Evolutionary conservation across 1,284 basidiomycete genomes (phyloP).

Genomic region (Phylloboletellus chloephorus): DNA sequence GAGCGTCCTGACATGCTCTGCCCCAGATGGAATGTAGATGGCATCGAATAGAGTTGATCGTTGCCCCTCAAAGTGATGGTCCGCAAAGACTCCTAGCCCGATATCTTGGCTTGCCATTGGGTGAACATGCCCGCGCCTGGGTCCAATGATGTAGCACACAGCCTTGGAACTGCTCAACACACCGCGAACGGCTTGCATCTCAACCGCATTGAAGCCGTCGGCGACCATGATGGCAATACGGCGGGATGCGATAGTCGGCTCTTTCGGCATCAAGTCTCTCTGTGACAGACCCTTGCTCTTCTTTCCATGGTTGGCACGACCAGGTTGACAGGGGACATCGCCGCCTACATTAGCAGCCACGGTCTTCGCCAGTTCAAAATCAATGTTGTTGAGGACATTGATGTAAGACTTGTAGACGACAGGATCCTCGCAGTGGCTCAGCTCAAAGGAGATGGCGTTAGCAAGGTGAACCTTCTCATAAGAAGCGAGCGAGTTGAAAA

Average conservation of each 20-base stretch:
- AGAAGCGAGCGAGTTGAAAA: conserved; percentile 69
- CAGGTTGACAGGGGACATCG: conserved; percentile 44
- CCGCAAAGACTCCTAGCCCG: conserved; percentile 42
- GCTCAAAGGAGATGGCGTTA: conserved; percentile 68
- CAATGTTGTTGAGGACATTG: conserved; percentile 61
- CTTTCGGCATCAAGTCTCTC: conserved; percentile 49
- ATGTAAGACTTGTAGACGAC: conserved; percentile 65
- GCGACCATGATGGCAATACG: conserved; percentile 70
- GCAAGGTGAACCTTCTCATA: conserved; percentile 66
- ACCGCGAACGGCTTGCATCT: conserved; percentile 53
- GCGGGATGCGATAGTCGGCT: conserved; percentile 61
- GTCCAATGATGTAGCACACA: conserved; percentile 63
- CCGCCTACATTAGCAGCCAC: conserved; percentile 65
- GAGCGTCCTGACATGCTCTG: conserved; percentile 48
- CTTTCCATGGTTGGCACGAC: conserved; percentile 52
- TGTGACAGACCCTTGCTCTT: conserved; percentile 56
- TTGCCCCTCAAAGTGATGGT: conserved; percentile 72
- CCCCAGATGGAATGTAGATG: conserved; percentile 65
- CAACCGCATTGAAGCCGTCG: conserved; percentile 64
- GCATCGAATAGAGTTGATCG: conserved; percentile 80
- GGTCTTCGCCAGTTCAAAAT: conserved; percentile 60
- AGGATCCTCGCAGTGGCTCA: conserved; percentile 73
- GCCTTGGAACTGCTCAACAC: conserved; percentile 50
- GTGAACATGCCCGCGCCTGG: conserved; percentile 56
- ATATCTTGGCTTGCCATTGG: conserved; percentile 33